phyloP scores from a whole-genome alignment of 139 green algal genomes.

The Chlorella sp. region DNA sequence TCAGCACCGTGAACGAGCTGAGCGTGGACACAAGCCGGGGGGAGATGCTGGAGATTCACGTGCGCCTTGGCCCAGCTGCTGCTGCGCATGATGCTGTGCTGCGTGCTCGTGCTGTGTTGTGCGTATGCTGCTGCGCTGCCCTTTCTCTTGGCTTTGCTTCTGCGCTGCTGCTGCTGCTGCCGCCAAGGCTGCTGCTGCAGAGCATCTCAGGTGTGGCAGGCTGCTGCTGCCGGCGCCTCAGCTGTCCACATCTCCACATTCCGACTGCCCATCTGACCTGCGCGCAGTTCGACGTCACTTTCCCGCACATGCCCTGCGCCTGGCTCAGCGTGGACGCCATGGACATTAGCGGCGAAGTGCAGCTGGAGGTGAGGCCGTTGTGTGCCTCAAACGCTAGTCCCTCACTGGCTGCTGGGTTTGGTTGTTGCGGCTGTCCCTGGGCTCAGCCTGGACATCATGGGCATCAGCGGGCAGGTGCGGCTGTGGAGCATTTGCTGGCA shows the following conservation, averaged over 20 bases:
- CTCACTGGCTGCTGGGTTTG: too few relatives aligned
- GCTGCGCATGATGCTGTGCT: neutral
- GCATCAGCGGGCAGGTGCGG: conserved; percentile 96
- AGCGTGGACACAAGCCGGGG: conserved; percentile 88
- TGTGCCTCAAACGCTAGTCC: too few relatives aligned
- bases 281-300: conserved; percentile 92
- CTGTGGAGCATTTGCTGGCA: too few relatives aligned
- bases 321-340: conserved; percentile 96
- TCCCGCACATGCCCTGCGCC: conserved; percentile 89
- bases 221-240: too few relatives aligned
- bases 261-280: too few relatives aligned
- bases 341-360: conserved; percentile 95
- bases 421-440: conserved; percentile 61
- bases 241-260: too few relatives aligned
- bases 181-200: neutral
- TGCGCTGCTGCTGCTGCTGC: neutral
- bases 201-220: neutral
- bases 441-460: conserved; percentile 96
- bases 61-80: conserved; percentile 42
- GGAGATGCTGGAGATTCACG: conserved; percentile 92
- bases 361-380: conserved; percentile 73
- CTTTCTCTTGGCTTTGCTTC: neutral
- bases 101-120: neutral
- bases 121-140: neutral
- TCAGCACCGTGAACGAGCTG: conserved; percentile 82